These are phyloP conservation scores for Halenospora varia DNA, from an alignment of 495 filamentous ascomycete species.

Conservation along the genomic window DNA sequence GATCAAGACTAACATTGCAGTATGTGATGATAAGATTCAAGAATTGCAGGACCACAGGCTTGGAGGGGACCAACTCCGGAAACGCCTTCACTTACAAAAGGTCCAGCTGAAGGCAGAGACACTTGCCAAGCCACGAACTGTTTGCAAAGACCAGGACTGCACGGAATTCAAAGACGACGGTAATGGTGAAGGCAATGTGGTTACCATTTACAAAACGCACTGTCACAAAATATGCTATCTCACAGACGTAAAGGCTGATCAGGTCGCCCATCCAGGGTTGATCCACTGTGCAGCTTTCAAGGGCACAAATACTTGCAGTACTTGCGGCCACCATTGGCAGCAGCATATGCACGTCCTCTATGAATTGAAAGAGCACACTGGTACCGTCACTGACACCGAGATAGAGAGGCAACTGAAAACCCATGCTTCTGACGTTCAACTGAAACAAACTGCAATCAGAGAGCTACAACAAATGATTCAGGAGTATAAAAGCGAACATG, in stretches of 20 bases:
- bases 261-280: slow-evolving; percentile 12
- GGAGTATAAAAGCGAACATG: slow-evolving; percentile 30
- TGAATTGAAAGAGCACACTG: slow-evolving; percentile 23
- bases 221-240: slow-evolving; percentile 24
- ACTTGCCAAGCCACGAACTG: slow-evolving; percentile 17
- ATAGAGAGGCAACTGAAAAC: slow-evolving; percentile 24
- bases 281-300: slow-evolving; percentile 21
- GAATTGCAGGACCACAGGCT: slow-evolving; percentile 21
- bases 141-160: slow-evolving; percentile 9
- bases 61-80: slow-evolving; percentile 20
- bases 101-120: neutral
- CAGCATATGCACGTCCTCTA: slow-evolving; percentile 32
- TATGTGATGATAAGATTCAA: slow-evolving; percentile 26
- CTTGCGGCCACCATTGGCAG: slow-evolving; percentile 32
- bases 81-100: slow-evolving; percentile 19
- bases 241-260: slow-evolving; percentile 9
- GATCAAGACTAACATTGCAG: slow-evolving; percentile 30
- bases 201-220: slow-evolving; percentile 14
- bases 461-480: slow-evolving; percentile 17
- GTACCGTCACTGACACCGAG: slow-evolving; percentile 20
- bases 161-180: slow-evolving; percentile 17
- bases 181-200: slow-evolving; percentile 5
- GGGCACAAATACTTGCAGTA: slow-evolving; percentile 6
- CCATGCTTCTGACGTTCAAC: slow-evolving; percentile 20
- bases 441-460: slow-evolving; percentile 23